phyloP scores from a whole-genome alignment of 2,329 filamentous ascomycete species.

The Lasiodiplodia theobromae region DNA sequence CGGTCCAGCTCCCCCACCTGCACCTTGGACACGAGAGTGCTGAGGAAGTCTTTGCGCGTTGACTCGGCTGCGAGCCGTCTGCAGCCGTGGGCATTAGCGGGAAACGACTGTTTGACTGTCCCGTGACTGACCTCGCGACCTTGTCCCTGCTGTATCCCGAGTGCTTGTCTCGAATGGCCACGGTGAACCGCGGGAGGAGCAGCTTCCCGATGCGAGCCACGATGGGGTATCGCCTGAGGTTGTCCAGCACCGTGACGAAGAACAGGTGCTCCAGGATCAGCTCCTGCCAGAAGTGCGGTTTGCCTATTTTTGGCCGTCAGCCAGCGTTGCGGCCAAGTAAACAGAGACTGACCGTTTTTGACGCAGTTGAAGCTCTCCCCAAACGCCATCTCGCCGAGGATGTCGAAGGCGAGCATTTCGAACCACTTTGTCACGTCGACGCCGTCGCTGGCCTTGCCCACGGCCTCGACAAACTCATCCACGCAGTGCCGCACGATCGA shows the following conservation, averaged over 20 bases:
- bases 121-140: not conserved
- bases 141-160: constrained; percentile 36
- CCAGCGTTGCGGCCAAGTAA: constrained; percentile 37
- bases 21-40: not conserved
- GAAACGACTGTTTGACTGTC: constrained; percentile 36
- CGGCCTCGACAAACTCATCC: constrained; percentile 45
- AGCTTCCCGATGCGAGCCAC: constrained; percentile 29
- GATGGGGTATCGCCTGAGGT: constrained; percentile 42
- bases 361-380: constrained; percentile 36
- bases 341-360: constrained; percentile 36
- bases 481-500: constrained; percentile 50
- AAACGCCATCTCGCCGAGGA: constrained; percentile 38
- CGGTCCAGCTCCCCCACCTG: constrained; percentile 10
- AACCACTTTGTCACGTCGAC: constrained; percentile 22
- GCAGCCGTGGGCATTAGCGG: constrained; percentile 7
- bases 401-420: constrained; percentile 37
- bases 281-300: constrained; percentile 30
- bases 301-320: not conserved
- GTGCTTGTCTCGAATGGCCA: constrained; percentile 4
- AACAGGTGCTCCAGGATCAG: constrained; percentile 26
- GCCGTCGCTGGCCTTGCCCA: constrained; percentile 4
- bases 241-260: constrained; percentile 21
- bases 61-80: constrained; percentile 3
- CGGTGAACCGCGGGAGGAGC: constrained; percentile 6
- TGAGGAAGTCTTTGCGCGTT: constrained; percentile 4